These are phyloP conservation scores for Pulicaria dysenterica DNA, from an alignment of 129 eudicot species.

Conservation along the genomic window DNA sequence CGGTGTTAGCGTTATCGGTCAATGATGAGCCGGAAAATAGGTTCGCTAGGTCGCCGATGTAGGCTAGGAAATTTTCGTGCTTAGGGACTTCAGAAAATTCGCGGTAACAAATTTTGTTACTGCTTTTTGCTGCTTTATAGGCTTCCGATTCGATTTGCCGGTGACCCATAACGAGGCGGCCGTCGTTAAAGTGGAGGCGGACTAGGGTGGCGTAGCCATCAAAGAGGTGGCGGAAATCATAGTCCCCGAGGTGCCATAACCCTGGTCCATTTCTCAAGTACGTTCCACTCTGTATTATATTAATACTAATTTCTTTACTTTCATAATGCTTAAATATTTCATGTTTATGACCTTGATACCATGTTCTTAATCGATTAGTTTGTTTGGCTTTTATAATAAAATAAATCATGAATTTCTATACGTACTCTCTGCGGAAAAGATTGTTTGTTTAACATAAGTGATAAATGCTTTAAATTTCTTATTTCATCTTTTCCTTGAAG, in stretches of 20 bases:
- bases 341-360: too few species aligned
- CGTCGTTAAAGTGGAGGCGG: conserved; percentile 70
- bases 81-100: conserved; percentile 95
- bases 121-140: conserved; percentile 78
- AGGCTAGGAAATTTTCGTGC: conserved; percentile 65
- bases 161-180: conserved; percentile 72
- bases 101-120: conserved; percentile 74
- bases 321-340: too few species aligned
- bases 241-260: conserved; percentile 82
- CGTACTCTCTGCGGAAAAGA: too few species aligned
- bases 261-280: conserved; percentile 97
- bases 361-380: too few species aligned
- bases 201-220: conserved; percentile 98
- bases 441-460: too few species aligned
- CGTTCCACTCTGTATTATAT: conserved; percentile 84
- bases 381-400: too few species aligned
- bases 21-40: conserved; percentile 85
- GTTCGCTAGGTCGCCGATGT: conserved; percentile 81
- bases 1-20: conserved; percentile 96
- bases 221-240: conserved; percentile 93
- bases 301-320: too few species aligned
- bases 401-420: too few species aligned
- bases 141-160: conserved; percentile 92
- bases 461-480: too few species aligned
- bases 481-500: too few species aligned